Evolutionary conservation across 2,329 filamentous ascomycete species (phyloP).

Genomic region (Onygenales sp.): DNA sequence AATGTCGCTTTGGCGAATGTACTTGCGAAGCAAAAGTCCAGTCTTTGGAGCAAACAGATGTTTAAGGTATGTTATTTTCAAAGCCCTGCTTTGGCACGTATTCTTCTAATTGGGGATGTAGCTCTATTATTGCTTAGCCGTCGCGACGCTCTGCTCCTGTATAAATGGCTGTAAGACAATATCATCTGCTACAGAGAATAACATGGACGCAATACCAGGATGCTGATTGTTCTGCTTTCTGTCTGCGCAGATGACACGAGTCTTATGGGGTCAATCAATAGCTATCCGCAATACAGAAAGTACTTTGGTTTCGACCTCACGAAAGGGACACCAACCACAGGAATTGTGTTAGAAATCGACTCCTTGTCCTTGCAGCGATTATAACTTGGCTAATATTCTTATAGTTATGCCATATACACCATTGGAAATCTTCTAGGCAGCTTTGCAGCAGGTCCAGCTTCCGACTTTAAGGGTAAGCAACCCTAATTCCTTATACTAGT

Average conservation of each 20-base stretch:
- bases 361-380: not conserved
- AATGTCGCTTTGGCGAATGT: slow-evolving; percentile 1
- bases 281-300: slow-evolving; percentile 34
- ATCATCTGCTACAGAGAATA: not conserved
- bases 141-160: slow-evolving; percentile 3
- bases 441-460: slow-evolving; percentile 35
- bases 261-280: slow-evolving; percentile 42
- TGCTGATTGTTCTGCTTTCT: not conserved
- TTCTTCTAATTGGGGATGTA: not conserved
- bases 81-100: not conserved
- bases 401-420: slow-evolving; percentile 34
- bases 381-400: not conserved
- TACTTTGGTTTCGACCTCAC: slow-evolving; percentile 34
- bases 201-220: not conserved
- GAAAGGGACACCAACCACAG: slow-evolving; percentile 33
- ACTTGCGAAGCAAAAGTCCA: slow-evolving; percentile 1
- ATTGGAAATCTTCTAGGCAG: slow-evolving; percentile 38
- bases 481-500: not conserved
- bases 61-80: not conserved
- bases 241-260: slow-evolving; percentile 2
- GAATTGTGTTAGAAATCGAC: slow-evolving; percentile 31
- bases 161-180: slow-evolving; percentile 3
- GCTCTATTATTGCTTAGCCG: slow-evolving; percentile 2
- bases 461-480: slow-evolving; percentile 27
- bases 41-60: not conserved